Evolutionary conservation across 345 rosid species (phyloP), one percentile per base, ranked within the genome.

Genomic region (Lepidium sativum): DNA sequence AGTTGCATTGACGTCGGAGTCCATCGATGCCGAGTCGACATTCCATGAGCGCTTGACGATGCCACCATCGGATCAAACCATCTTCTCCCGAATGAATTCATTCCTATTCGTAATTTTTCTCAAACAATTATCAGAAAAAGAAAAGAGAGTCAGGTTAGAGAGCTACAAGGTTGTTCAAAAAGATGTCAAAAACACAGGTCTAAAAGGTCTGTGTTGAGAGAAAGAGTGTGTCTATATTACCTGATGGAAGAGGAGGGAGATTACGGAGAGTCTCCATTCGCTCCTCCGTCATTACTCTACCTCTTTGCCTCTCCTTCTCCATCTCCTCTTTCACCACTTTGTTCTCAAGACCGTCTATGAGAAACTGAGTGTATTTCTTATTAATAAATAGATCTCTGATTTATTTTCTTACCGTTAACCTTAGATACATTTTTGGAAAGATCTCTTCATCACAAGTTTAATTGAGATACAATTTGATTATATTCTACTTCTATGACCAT

Each of bases 21-120:
- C 95, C 95, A 89, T 2, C 95, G 80, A 54, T 85, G 91, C 71
- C 97, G 81, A 0, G 81, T 69, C 8, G 77, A 60, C 17, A 86
- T 77, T 59, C 79, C 82, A 52, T 79, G 84, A 13, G 63, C 68
- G 29, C 68, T 66, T 52, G 78, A 34, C 1, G 83, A 75, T 20
- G 74, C 55, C 63, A 77, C 33, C 29, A 80, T 67, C 9, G 83
- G 83, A 64, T 78, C 82, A 52, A 65, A 57, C 68, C 78, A 77
- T 18, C 84, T 82, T 0, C 49, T 45, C 8, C 44, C 25, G 5
- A 20, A 33, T 14, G 69, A 6, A 55, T 60, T 56, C 57, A 74
- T 54, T 8, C 89, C 86, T 88, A 49, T 34, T 18, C 2, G 18
- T n/a, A 8, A 23, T 27, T 27, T 45, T 60, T 18, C 54, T 47